Percentiles rank a stretch among this genome's conserved stretches.
These are phyloP conservation scores for Glycine tomentella DNA, from an alignment of 306 rosid species.

Conservation along the genomic window DNA sequence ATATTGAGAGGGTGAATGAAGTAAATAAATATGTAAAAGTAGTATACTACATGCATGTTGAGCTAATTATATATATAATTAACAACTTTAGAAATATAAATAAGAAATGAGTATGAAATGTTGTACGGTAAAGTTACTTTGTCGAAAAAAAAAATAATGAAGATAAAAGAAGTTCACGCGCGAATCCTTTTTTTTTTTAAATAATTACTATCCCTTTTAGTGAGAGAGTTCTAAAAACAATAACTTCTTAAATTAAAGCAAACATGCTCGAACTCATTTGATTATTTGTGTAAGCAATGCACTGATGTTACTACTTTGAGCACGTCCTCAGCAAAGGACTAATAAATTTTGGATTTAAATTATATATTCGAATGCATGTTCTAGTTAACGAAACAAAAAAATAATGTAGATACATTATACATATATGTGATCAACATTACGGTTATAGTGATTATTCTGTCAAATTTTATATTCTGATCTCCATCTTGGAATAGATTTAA, in stretches of 20 bases:
- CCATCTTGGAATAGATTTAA: background rate
- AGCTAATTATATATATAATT: background rate
- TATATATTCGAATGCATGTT: background rate
- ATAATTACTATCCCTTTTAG: background rate
- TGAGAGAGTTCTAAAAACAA: background rate
- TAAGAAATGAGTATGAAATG: background rate
- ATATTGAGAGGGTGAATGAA: background rate
- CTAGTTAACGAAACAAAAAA: background rate
- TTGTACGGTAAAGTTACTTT: background rate
- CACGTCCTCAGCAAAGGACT: slow-evolving; percentile 32
- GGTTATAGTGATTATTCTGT: background rate
- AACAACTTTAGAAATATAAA: slow-evolving; percentile 1
- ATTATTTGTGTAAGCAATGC: slow-evolving; percentile 6
- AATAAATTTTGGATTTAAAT: background rate
- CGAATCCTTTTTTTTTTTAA: background rate
- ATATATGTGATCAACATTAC: background rate
- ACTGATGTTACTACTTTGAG: background rate
- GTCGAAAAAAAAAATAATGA: background rate
- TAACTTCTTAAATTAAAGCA: background rate
- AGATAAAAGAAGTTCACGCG: background rate
- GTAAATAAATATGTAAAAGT: background rate
- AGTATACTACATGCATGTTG: background rate
- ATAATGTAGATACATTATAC: background rate
- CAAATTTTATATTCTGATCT: slow-evolving; percentile 1
- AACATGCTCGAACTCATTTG: background rate